Base-by-base conservation (phyloP, 768 basidiomycete species). In the Mrakia hoshinonis region DNA sequence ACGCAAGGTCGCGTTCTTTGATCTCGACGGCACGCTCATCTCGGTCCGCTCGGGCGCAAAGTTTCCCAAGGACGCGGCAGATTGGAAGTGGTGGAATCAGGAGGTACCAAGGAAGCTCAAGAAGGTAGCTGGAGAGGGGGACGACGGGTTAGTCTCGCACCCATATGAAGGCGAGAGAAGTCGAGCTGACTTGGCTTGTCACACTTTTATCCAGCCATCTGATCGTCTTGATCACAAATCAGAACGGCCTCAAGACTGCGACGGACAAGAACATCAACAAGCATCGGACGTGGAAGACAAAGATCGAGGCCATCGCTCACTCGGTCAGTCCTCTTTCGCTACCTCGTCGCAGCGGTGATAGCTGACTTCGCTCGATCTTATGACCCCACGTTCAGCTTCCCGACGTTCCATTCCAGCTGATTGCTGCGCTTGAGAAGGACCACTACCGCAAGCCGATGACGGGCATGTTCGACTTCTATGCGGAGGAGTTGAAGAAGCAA, bases 21-120 rank as follows among this genome's bases (percentile, higher is more conserved):
- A 96, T 78, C 81, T 96, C 29, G 93, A 96, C 77, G 91, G 90
- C 3, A 93, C 91, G 0, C 75, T 94, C 72, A 92, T 96, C 77
- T 77, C 79, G 68, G 78, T 83, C 0, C 70, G 73, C 46, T 80
- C 78, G 20, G 80, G 80, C 9, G 74, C 60, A 26, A 77, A 76
- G 36, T 88, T 87, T 74, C 82, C 83, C 31, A 80, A 80, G 31
- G 81, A 81, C 60, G 78, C 78, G 38, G 76, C 78, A 0, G 84
- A 83, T 71, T 89, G 87, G 85, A 80, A 85, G 68, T 91, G 91
- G 89, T 93, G 91, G 91, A 80, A 85, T 73, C 76, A 83, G 0
- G 76, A 76, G 20, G 85, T 96, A 26, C 87, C 87, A 3, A 75
- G 78, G 9, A 88, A 85, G 77, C 77, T 97, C 74, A 84, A 84